phyloP scores from a whole-genome alignment of 768 basidiomycete species.

The Lentinula boryana region DNA sequence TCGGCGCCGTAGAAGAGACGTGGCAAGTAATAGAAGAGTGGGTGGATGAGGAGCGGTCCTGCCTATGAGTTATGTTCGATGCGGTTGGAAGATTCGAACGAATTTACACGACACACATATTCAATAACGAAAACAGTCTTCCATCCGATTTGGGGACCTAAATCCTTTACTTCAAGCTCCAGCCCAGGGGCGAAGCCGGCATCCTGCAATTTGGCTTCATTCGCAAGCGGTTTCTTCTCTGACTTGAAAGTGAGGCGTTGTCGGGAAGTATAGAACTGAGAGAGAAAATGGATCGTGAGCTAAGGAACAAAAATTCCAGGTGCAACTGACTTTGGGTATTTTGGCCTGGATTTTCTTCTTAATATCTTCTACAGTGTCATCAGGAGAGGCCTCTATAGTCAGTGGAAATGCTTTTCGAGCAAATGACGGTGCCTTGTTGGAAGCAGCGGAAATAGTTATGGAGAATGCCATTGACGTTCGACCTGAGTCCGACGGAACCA shows the following conservation, averaged over 20 bases:
- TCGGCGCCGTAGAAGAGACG: conserved; percentile 61
- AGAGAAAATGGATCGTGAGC: not conserved
- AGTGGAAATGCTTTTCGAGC: conserved; percentile 34
- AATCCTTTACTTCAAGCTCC: conserved; percentile 79
- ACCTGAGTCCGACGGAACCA: not conserved
- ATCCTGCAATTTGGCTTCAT: conserved; percentile 53
- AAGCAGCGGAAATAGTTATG: conserved; percentile 15
- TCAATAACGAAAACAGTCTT: conserved; percentile 84
- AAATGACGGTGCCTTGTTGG: conserved; percentile 24
- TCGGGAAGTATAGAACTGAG: conserved; percentile 63
- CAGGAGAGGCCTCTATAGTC: conserved; percentile 27
- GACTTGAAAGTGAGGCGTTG: conserved; percentile 69
- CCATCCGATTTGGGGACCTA: conserved; percentile 89
- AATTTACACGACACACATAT: conserved; percentile 62
- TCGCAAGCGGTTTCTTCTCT: conserved; percentile 54
- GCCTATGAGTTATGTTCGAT: conserved; percentile 34
- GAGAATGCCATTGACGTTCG: not conserved
- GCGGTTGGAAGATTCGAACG: not conserved
- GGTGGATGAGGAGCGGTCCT: conserved; percentile 88
- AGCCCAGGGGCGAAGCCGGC: conserved; percentile 54
- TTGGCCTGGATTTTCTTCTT: conserved; percentile 43
- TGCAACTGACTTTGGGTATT: conserved; percentile 7
- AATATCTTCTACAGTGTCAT: conserved; percentile 46
- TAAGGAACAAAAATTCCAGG: not conserved
- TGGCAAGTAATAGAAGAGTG: conserved; percentile 72